Percentiles rank a stretch among this genome's conserved stretches.
phyloP scores from a whole-genome alignment of 306 rosid genomes.

The Cicer judaicum region DNA sequence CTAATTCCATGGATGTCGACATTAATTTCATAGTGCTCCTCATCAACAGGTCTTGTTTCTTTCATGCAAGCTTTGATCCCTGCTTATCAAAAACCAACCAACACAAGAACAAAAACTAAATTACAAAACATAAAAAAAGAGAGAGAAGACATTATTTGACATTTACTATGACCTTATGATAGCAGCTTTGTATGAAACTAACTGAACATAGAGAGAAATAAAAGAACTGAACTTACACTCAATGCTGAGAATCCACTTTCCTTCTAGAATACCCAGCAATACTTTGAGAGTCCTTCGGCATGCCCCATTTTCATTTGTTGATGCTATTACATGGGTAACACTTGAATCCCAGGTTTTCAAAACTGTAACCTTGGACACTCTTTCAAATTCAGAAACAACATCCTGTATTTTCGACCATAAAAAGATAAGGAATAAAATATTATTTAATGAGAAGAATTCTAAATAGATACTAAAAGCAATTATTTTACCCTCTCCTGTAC shows the following conservation, averaged over 20 bases:
- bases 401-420: conserved; percentile 59
- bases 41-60: conserved; percentile 67
- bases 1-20: conserved; percentile 74
- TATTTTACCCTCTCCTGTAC: conserved; percentile 70
- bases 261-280: conserved; percentile 85
- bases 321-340: conserved; percentile 88
- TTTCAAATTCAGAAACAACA: conserved; percentile 71
- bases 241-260: conserved; percentile 84
- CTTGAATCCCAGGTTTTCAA: conserved; percentile 77
- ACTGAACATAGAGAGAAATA: conserved; percentile 2
- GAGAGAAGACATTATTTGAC: conserved; percentile 1
- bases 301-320: conserved; percentile 82
- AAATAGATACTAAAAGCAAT: conserved; percentile 2
- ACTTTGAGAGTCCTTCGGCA: conserved; percentile 94
- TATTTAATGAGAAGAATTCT: background rate
- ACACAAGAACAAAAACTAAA: conserved; percentile 20
- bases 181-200: background rate
- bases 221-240: conserved; percentile 59
- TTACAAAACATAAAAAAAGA: background rate
- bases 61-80: conserved; percentile 83
- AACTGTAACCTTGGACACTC: conserved; percentile 62
- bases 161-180: conserved; percentile 12
- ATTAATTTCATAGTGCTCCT: conserved; percentile 70
- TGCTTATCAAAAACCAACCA: conserved; percentile 42
- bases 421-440: conserved; percentile 10